Evolutionary conservation across 495 filamentous ascomycete genomes (phyloP).

Genomic region (Coniosporium apollinis): DNA sequence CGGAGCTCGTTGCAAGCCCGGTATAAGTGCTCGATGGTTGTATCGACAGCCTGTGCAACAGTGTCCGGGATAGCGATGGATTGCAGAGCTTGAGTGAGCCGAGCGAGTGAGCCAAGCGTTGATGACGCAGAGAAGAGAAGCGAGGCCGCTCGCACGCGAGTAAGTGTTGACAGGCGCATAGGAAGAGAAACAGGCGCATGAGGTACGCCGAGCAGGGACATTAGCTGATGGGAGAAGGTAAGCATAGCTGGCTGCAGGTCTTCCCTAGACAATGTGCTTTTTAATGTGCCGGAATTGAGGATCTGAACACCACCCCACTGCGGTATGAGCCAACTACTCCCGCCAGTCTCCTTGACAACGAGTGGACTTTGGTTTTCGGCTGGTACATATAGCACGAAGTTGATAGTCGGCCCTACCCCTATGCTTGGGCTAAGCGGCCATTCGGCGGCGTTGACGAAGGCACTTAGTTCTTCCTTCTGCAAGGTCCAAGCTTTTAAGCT

Average conservation of each 20-base stretch:
- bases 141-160: constrained; percentile 69
- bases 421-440: constrained; percentile 94
- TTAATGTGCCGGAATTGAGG: constrained; percentile 35
- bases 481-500: constrained; percentile 43
- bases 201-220: constrained; percentile 77
- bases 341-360: constrained; percentile 50
- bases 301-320: constrained; percentile 94
- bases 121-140: constrained; percentile 80
- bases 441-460: constrained; percentile 93
- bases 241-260: constrained; percentile 63
- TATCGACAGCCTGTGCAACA: constrained; percentile 70
- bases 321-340: constrained; percentile 82
- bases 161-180: constrained; percentile 67
- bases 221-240: constrained; percentile 81
- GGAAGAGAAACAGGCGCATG: constrained; percentile 63
- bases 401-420: constrained; percentile 79
- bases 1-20: constrained; percentile 58
- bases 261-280: constrained; percentile 33
- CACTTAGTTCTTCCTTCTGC: constrained; percentile 72
- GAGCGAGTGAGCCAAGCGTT: constrained; percentile 81
- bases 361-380: constrained; percentile 41
- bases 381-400: constrained; percentile 82
- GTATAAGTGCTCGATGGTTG: constrained; percentile 59
- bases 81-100: constrained; percentile 66
- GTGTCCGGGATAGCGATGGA: constrained; percentile 79